Percentiles rank a stretch among this genome's conserved stretches.
Evolutionary conservation across 805 yeast genomes (phyloP).

Genomic region (Barnettozyma wickerhamii): DNA sequence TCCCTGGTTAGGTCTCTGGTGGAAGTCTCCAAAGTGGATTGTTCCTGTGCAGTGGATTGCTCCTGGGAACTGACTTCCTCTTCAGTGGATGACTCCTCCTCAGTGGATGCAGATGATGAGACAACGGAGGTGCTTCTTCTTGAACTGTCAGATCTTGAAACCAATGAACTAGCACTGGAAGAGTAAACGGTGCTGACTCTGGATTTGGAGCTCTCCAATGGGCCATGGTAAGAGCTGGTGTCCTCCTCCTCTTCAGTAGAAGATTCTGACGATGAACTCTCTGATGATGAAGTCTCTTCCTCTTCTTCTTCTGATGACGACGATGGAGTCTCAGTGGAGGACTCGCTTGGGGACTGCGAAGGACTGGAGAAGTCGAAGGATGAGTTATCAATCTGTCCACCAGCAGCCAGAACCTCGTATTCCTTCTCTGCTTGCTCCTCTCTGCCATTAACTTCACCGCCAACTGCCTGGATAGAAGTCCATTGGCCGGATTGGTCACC

Average conservation of each 20-base stretch:
- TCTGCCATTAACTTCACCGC: constrained; percentile 63
- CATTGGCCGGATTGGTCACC: constrained; percentile 53
- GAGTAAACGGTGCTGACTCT: constrained; percentile 9
- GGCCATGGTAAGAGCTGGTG: constrained; percentile 1
- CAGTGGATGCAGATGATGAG: not conserved
- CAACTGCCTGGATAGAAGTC: constrained; percentile 52
- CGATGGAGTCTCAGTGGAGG: not conserved
- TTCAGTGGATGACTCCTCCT: not conserved
- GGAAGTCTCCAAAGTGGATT: not conserved
- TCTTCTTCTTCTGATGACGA: constrained; percentile 2
- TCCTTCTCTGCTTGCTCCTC: constrained; percentile 39
- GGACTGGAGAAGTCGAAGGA: not conserved
- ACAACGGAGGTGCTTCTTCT: constrained; percentile 3
- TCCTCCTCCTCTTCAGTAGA: not conserved
- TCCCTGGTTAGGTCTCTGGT: not conserved
- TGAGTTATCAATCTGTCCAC: constrained; percentile 24
- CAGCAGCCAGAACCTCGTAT: constrained; percentile 34
- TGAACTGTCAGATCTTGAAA: constrained; percentile 10
- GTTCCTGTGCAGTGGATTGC: not conserved
- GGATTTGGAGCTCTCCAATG: constrained; percentile 6
- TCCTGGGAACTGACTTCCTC: no score
- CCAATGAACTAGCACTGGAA: constrained; percentile 8
- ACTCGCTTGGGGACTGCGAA: not conserved
- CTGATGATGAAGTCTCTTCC: not conserved
- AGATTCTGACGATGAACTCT: constrained; percentile 10